These are phyloP conservation scores for Teratosphaeria zuluensis DNA, from an alignment of 2,329 filamentous ascomycete genomes.

Conservation along the genomic window DNA sequence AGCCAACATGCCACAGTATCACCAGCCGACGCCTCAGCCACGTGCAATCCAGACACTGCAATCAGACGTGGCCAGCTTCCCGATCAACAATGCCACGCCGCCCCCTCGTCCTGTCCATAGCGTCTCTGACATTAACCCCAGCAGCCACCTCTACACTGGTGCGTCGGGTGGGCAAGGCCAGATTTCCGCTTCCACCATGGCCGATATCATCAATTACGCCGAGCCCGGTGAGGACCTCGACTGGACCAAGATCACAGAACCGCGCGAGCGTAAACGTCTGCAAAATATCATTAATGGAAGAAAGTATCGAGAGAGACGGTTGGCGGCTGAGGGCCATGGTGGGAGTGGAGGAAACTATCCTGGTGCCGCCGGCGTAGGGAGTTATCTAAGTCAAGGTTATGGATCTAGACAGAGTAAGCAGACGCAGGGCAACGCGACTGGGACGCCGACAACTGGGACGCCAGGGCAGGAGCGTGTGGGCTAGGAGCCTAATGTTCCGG, in stretches of 20 bases:
- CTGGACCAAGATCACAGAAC: conserved; percentile 30
- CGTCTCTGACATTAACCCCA: conserved; percentile 16
- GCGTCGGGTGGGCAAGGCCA: conserved; percentile 25
- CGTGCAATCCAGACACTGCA: conserved; percentile 19
- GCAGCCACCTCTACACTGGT: conserved; percentile 26
- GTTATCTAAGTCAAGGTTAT: conserved; percentile 20
- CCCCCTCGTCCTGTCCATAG: conserved; percentile 2
- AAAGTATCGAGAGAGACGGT: conserved; percentile 28
- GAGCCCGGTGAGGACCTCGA: conserved; percentile 31
- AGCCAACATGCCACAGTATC: conserved; percentile 13
- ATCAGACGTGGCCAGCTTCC: conserved; percentile 22
- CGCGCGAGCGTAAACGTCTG: conserved; percentile 27
- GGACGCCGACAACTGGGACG: neutral
- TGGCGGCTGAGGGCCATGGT: conserved; percentile 26
- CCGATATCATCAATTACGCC: conserved; percentile 28
- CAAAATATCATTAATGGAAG: conserved; percentile 33
- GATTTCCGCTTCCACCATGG: conserved; percentile 23
- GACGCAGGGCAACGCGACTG: neutral
- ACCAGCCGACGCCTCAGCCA: conserved; percentile 5
- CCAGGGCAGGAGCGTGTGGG: neutral
- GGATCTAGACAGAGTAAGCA: conserved; percentile 5
- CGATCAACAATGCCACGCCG: conserved; percentile 9
- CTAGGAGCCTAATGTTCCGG: neutral
- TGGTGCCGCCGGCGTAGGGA: conserved; percentile 22
- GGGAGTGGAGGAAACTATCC: conserved; percentile 26